Conservation (phyloP, 305 asterid species). For the Vinca major region DNA sequence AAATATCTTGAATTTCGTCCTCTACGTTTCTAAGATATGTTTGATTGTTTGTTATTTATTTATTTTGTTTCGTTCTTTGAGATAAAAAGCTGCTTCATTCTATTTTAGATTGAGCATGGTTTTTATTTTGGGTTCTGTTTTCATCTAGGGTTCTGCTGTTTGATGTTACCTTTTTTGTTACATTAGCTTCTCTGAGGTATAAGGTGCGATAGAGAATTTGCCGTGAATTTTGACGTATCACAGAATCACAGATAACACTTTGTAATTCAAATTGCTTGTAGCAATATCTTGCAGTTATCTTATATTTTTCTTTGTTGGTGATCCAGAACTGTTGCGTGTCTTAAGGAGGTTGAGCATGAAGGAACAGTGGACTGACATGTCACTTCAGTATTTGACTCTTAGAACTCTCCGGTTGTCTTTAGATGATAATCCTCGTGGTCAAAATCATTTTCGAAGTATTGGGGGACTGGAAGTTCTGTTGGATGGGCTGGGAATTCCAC, state of each 20-base stretch:
- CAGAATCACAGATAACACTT: not conserved
- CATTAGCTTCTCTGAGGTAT: not conserved
- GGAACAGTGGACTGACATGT: slow-evolving; percentile 72
- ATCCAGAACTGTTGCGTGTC: slow-evolving; percentile 78
- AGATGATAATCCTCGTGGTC: slow-evolving; percentile 88
- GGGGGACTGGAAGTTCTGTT: slow-evolving; percentile 96
- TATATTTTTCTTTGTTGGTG: slow-evolving; percentile 15
- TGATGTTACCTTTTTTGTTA: not conserved
- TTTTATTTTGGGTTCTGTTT: not conserved
- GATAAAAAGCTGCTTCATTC: not conserved
- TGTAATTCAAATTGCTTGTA: not conserved
- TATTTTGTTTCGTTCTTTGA: too few relatives aligned
- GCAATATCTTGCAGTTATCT: slow-evolving; percentile 11
- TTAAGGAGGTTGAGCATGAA: slow-evolving; percentile 88
- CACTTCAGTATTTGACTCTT: slow-evolving; percentile 69
- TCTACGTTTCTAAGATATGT: not conserved
- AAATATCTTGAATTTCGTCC: slow-evolving; percentile 6
- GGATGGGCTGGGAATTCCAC: slow-evolving; percentile 86
- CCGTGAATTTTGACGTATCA: not conserved
- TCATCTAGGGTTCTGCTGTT: not conserved
- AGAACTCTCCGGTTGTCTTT: slow-evolving; percentile 81
- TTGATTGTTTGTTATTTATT: not conserved
- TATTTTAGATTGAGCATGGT: not conserved
- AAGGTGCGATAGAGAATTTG: not conserved
- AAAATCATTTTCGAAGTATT: slow-evolving; percentile 96